Evolutionary conservation across 306 rosid species (phyloP).

Genomic region (Pachyrhizus erosus): DNA sequence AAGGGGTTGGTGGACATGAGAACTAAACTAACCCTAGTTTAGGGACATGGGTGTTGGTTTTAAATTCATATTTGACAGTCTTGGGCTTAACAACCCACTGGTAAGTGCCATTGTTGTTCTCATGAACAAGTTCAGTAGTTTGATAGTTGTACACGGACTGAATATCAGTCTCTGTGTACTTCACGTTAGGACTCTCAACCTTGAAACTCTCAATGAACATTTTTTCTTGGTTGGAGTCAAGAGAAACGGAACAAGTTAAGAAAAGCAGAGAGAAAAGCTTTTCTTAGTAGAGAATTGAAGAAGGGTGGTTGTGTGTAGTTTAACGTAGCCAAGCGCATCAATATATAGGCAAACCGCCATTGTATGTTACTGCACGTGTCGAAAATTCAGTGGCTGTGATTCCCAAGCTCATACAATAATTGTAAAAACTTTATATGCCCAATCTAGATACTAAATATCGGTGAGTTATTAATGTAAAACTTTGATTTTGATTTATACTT

Average conservation of each 20-base stretch:
- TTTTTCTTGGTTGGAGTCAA: background rate
- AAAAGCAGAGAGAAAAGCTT: background rate
- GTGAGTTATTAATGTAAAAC: too few species aligned
- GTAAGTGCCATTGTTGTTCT: constrained; percentile 76
- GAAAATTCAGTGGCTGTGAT: too few species aligned
- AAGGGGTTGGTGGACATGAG: too few species aligned
- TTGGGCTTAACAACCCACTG: constrained; percentile 95
- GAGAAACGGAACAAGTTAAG: background rate
- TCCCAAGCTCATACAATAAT: too few species aligned
- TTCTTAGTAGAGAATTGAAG: background rate
- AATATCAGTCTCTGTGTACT: constrained; percentile 77
- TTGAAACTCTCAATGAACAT: constrained; percentile 90
- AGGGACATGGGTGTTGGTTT: constrained; percentile 76
- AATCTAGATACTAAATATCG: too few species aligned
- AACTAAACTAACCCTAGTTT: constrained; percentile 83
- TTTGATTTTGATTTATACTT: too few species aligned
- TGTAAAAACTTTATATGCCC: too few species aligned
- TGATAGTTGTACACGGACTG: constrained; percentile 85
- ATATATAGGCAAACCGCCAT: too few species aligned
- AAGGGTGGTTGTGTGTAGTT: too few species aligned
- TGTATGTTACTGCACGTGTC: too few species aligned
- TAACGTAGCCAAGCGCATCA: too few species aligned
- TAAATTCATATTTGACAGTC: constrained; percentile 79
- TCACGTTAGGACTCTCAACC: constrained; percentile 90
- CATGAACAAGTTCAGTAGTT: constrained; percentile 92